Evolutionary conservation across 345 rosid species (phyloP), one percentile per base, ranked within the genome.

Genomic region (Adansonia digitata): DNA sequence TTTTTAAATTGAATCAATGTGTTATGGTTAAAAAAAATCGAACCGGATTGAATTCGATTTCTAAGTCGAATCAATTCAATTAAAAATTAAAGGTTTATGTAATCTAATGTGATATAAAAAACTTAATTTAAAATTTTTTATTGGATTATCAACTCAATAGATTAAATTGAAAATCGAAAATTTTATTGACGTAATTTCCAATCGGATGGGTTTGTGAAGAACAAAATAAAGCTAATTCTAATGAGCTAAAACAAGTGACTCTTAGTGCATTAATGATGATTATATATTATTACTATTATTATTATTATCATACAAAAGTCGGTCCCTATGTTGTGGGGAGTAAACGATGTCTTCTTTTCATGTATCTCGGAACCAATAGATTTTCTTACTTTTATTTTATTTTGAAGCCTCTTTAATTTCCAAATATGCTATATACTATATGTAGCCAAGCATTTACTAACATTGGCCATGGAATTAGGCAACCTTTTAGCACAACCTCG

Each of bases 381-480:
- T 7, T 49, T 69, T 29, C 11, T 69, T 5, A 10, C 27, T 31
- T 49, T n/a, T 69, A 18, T 15, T 29, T 17, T 18, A 7, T 49
- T 4, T 15, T 7, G 1, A 5, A 15, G 18, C n/a, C 39, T n/a
- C 42, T 15, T 53, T n/a, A n/a, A n/a, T 37, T 55, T 37, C 37
- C 35, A 37, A 35, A 8, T 53, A 24, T 53, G 64, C 74, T 49
- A 35, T n/a, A 40, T 31, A 15, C 15, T 5, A 49, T 2, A 59
- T 7, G 63, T 52, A 24, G 6, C 46, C 12, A 27, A 11, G 62
- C 35, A 12, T 24, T 57, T 13, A 13, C 18, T 57, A 48, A 10
- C 61, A 52, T 22, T 22, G 57, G 63, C 63, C 74, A 52, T 53
- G 49, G 74, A 71, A 55, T 52, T 53, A 20, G 74, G 64, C 8